Evolutionary conservation across 164 flowering plant genomes (phyloP), one percentile per base, ranked within the genome.

Genomic region (Stephania yunnanensis): DNA sequence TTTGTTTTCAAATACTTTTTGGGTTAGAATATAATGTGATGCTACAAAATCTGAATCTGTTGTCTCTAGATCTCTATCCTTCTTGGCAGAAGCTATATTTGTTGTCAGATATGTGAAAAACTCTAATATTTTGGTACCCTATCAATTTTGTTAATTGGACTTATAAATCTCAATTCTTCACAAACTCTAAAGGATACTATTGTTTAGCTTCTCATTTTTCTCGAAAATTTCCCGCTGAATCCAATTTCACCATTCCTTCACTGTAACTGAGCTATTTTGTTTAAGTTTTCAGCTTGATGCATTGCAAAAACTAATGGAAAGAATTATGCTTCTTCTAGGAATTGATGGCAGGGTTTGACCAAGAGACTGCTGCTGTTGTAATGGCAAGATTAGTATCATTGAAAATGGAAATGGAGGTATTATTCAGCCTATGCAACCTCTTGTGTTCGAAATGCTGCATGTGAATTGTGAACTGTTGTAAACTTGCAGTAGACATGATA

Each of bases 401-500:
- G 75, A 95, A 95, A 86, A 95, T 95, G 99, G 99, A 95, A 81
- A 87, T 82, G 79, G 99, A 95, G 98, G 99, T 95, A 89, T 50
- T 66, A 13, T 48, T 15, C 11, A 55, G 31, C 15, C 72, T 25
- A 13, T 10, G 12, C 31, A 46, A 25, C 2, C 19, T 71, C 13
- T 15, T 4, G 7, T 58, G 13, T 46, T 64, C 46, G 45, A 48
- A 13, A 7, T 72, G 58, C 31, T 29, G n/a, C 20, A 10, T 58
- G 15, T 19, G 19, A 15, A 5, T 55, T 10, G 13, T 58, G 64
- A 3, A 58, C n/a, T 58, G 19, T 58, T 15, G 17, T n/a, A 58
- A 58, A 36, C 42, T 36, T 36, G 42, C 42, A 36, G 42, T 36
- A 36, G 42, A 36, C 4, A 36, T 36, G 42, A 36, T 36, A 36